Evolutionary conservation across 2,329 filamentous ascomycete species (phyloP), one percentile per base, ranked within the genome.

Genomic region (Paradendryphiella salina): DNA sequence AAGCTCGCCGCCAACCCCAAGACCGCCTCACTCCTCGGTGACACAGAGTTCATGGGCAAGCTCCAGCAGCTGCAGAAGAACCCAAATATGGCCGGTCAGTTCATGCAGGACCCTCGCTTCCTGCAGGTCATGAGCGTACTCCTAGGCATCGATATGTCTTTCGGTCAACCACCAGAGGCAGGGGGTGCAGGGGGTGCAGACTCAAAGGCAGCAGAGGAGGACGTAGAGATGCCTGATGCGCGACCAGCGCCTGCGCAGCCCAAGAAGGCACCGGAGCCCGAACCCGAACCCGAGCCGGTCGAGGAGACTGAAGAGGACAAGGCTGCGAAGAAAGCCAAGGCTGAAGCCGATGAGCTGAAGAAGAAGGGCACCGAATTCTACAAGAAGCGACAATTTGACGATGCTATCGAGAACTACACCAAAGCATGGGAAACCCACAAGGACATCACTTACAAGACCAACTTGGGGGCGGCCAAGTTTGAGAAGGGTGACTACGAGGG

Each of bases 401-500:
- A 88, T 69, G 94, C 94, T 42, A 96, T 99, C 66, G 85, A 86
- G 70, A 90, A 99, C 79, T 99, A 99, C 80, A 83, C 75, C 72
- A 95, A 96, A 74, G 94, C 94, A 0, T 99, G 94, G 94, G 92
- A 96, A 52, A 76, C 89, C 32, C 82, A 90, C 83, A 94, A 96
- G 81, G 94, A 99, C 68, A 96, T 99, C 68, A 94, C 93, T 13
- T 99, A 99, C 77, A 82, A 97, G 53, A 99, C 95, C 79, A 99
- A 99, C 77, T 82, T 96, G 26, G 90, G 91, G 53, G 94, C 94
- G 3, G 94, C 93, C 53, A 85, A 95, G 68, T 97, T 92, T 65
- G 94, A 99, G 75, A 96, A 97, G 81, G 92, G 91, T 50, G 94
- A 97, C 72, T 96, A 89, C 73, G 83, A 95, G 67, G 88, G 86